These are phyloP conservation scores for Cucurbita ficifolia DNA, from an alignment of 306 rosid species.

Conservation along the genomic window DNA sequence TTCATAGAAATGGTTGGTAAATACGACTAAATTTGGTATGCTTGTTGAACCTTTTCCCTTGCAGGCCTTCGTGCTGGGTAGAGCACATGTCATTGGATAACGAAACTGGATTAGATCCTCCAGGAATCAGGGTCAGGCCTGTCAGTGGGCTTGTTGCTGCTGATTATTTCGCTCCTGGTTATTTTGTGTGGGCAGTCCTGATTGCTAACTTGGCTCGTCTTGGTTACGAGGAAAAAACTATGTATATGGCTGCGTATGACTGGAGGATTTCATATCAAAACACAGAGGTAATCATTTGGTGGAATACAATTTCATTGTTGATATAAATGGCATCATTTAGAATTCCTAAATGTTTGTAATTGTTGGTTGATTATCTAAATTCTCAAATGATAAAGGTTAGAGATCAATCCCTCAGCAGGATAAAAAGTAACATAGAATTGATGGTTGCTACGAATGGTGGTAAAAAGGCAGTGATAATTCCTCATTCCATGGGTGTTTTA, in stretches of 20 bases:
- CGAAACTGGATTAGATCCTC: constrained; percentile 75
- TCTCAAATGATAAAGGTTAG: constrained; percentile 35
- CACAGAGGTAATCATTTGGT: constrained; percentile 41
- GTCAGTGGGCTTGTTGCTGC: constrained; percentile 89
- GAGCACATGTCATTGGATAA: constrained; percentile 83
- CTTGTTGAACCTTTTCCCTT: constrained; percentile 7
- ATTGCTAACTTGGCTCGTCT: constrained; percentile 77
- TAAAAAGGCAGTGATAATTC: constrained; percentile 27
- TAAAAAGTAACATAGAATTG: constrained; percentile 54
- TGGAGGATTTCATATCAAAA: constrained; percentile 85
- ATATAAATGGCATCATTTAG: background rate
- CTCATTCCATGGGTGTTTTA: constrained; percentile 36
- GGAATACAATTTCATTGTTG: background rate
- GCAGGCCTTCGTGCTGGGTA: constrained; percentile 78
- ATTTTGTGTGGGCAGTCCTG: constrained; percentile 80
- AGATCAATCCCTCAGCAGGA: constrained; percentile 65
- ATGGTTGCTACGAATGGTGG: constrained; percentile 30
- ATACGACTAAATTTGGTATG: background rate
- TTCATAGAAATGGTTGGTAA: background rate
- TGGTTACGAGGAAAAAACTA: constrained; percentile 74
- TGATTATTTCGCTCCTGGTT: constrained; percentile 78
- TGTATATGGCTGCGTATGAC: constrained; percentile 89
- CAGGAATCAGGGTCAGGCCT: constrained; percentile 60
- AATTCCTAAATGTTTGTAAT: background rate
- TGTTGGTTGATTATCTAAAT: background rate